These are phyloP conservation scores for Pelargonium myrrhifolium DNA, from an alignment of 441 rosid species.

Conservation along the genomic window DNA sequence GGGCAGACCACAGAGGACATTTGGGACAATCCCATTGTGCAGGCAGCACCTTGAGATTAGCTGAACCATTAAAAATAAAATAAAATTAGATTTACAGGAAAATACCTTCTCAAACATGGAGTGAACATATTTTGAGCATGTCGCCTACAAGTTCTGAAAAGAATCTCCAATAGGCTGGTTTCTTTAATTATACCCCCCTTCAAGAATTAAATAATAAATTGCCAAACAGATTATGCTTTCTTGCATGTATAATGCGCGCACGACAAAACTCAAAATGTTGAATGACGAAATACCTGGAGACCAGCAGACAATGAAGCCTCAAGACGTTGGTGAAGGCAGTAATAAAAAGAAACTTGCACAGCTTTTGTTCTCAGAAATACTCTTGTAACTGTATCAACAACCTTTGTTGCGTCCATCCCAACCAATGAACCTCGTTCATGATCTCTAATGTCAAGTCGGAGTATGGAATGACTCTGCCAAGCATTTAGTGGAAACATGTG, in stretches of 20 bases:
- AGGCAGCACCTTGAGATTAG: constrained; percentile 87
- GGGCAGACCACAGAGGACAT: constrained; percentile 86
- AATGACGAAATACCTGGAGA: constrained; percentile 56
- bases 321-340: constrained; percentile 72
- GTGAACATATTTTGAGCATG: constrained; percentile 8
- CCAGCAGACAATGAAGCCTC: constrained; percentile 55
- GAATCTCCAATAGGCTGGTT: constrained; percentile 9
- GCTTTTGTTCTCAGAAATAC: constrained; percentile 73
- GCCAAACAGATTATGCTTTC: neutral
- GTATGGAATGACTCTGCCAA: constrained; percentile 41
- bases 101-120: neutral
- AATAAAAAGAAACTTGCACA: constrained; percentile 63
- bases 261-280: constrained; percentile 12
- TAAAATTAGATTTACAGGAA: neutral
- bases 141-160: constrained; percentile 3
- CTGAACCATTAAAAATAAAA: constrained; percentile 38
- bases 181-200: constrained; percentile 8
- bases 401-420: constrained; percentile 54
- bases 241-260: neutral
- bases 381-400: constrained; percentile 59
- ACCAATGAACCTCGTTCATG: constrained; percentile 46
- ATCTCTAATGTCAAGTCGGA: constrained; percentile 52
- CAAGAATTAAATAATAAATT: neutral
- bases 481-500: constrained; percentile 66
- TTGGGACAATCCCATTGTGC: constrained; percentile 61